Conservation (phyloP, 129 eudicot species). For the Chrysanthemum makinoi region DNA sequence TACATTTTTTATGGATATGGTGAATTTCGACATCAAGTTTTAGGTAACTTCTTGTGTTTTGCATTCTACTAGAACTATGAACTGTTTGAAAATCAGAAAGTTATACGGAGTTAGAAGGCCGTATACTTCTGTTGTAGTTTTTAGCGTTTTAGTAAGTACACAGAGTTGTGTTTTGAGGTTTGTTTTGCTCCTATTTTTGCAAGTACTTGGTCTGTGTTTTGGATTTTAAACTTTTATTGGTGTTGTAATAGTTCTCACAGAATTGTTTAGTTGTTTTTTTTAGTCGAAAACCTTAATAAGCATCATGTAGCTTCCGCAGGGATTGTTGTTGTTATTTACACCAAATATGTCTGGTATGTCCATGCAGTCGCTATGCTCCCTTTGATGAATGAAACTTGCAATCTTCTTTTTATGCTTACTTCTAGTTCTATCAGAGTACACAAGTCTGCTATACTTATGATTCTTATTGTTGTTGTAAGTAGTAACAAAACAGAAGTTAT, state of each 20-base stretch:
- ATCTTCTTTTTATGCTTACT: too few species aligned
- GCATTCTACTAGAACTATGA: conserved; percentile 8
- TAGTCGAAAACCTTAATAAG: neutral
- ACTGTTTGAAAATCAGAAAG: neutral
- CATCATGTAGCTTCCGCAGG: too few species aligned
- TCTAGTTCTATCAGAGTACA: too few species aligned
- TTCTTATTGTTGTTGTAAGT: too few species aligned
- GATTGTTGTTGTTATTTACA: too few species aligned
- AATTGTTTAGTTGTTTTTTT: neutral
- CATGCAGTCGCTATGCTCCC: too few species aligned
- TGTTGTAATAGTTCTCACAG: neutral
- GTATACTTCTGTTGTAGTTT: conserved; percentile 7
- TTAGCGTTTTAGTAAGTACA: conserved; percentile 8
- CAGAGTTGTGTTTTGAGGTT: neutral
- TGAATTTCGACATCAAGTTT: neutral
- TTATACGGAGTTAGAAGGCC: conserved; percentile 4
- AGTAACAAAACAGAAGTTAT: too few species aligned
- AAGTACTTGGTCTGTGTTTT: conserved; percentile 11
- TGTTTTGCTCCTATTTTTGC: neutral
- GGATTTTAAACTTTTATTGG: neutral
- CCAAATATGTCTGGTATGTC: too few species aligned
- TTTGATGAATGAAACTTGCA: too few species aligned
- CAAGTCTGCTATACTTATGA: too few species aligned
- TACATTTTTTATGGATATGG: conserved; percentile 4
- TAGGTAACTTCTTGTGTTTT: conserved; percentile 13